A percentile compares a stretch with the other conserved stretches of the same genome.
Evolutionary conservation across 495 filamentous ascomycete species (phyloP).

Genomic region (Aspergillus coremiiformis): DNA sequence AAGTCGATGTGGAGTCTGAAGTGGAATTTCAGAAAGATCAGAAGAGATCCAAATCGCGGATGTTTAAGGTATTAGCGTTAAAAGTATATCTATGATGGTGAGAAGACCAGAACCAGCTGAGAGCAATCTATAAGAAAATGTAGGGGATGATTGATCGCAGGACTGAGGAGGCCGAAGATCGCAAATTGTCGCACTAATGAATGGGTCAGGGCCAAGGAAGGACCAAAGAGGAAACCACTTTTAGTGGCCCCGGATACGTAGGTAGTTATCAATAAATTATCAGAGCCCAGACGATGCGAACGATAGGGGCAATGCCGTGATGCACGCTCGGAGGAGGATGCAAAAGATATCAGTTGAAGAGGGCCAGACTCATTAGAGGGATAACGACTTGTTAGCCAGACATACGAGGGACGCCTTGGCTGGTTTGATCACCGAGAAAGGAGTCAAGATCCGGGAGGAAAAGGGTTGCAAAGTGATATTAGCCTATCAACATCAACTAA

Average conservation of each 20-base stretch:
- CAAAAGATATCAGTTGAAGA: too few relatives aligned
- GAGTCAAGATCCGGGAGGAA: not conserved
- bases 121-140: not conserved
- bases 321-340: not conserved
- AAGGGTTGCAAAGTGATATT: not conserved
- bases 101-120: conserved; percentile 4
- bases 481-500: not conserved
- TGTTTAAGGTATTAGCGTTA: not conserved
- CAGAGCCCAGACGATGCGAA: conserved; percentile 1
- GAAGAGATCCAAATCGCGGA: not conserved
- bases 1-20: not conserved
- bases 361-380: too few relatives aligned
- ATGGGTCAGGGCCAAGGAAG: not conserved
- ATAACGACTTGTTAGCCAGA: too few relatives aligned
- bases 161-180: conserved; percentile 5
- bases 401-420: too few relatives aligned
- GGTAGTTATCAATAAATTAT: not conserved
- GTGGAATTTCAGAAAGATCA: not conserved
- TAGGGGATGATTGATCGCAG: conserved; percentile 3
- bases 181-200: conserved; percentile 5
- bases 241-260: conserved; percentile 1
- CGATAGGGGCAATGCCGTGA: not conserved
- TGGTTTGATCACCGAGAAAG: too few relatives aligned
- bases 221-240: conserved; percentile 1
- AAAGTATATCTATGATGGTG: not conserved